These are phyloP conservation scores for Aspergillus leporis DNA, from an alignment of 495 filamentous ascomycete genomes.

Conservation along the genomic window DNA sequence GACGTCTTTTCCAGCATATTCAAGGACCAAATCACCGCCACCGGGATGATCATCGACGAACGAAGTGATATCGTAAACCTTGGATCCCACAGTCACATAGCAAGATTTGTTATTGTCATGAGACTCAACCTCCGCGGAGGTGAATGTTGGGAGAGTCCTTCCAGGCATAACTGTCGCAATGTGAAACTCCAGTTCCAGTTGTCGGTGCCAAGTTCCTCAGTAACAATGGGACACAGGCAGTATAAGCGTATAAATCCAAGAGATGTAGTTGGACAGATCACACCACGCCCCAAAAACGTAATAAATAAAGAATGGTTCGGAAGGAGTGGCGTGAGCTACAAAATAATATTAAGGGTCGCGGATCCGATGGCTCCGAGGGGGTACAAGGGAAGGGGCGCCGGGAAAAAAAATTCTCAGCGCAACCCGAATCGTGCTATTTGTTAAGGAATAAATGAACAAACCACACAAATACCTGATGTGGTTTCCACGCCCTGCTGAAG, in stretches of 20 bases:
- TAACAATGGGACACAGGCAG: neutral
- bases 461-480: neutral
- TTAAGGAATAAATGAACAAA: neutral
- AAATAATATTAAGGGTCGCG: slow-evolving; percentile 20
- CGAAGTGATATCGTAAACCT: slow-evolving; percentile 91
- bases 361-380: slow-evolving; percentile 23
- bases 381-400: slow-evolving; percentile 1
- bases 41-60: slow-evolving; percentile 91
- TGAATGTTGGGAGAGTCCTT: slow-evolving; percentile 75
- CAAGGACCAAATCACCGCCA: slow-evolving; percentile 82
- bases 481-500: too few relatives aligned
- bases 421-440: neutral
- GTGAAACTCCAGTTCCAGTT: neutral
- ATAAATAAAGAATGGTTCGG: slow-evolving; percentile 20
- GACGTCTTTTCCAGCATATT: slow-evolving; percentile 89
- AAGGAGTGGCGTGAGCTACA: slow-evolving; percentile 28
- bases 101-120: slow-evolving; percentile 83
- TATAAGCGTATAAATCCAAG: slow-evolving; percentile 11
- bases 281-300: slow-evolving; percentile 7
- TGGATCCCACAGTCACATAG: slow-evolving; percentile 86
- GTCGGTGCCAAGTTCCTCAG: neutral
- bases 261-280: slow-evolving; percentile 12
- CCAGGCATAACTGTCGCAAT: slow-evolving; percentile 41
- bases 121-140: slow-evolving; percentile 71
- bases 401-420: neutral